A percentile compares a stretch with the other conserved stretches of the same genome.
These are phyloP conservation scores for Malus fusca DNA, from an alignment of 306 rosid species.

Conservation along the genomic window DNA sequence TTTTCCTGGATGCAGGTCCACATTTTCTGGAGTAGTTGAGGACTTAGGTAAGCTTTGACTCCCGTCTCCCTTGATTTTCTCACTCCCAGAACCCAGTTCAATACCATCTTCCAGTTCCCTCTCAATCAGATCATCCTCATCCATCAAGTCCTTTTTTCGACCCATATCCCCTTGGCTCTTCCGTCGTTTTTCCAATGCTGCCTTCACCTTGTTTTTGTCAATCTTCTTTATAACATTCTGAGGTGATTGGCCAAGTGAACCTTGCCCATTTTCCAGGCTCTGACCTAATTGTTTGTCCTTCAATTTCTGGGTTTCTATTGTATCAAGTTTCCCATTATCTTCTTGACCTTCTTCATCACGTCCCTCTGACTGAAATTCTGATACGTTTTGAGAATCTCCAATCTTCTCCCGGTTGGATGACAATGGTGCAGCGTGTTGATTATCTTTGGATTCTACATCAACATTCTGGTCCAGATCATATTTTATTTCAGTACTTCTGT, in stretches of 20 bases:
- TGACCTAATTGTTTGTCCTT: conserved; percentile 50
- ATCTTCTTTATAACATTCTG: conserved; percentile 73
- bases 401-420: conserved; percentile 29
- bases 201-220: conserved; percentile 81
- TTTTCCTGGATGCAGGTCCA: conserved; percentile 41
- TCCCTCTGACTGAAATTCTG: conserved; percentile 36
- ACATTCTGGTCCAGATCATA: conserved; percentile 30
- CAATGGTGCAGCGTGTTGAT: conserved; percentile 23
- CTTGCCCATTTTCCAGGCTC: conserved; percentile 48
- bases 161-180: conserved; percentile 60
- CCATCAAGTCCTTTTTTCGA: conserved; percentile 64
- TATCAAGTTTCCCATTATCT: conserved; percentile 45
- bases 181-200: conserved; percentile 87
- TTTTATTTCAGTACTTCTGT: conserved; percentile 50
- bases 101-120: conserved; percentile 94
- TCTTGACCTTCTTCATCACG: conserved; percentile 48
- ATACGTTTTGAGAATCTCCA: conserved; percentile 33
- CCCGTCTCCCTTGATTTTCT: conserved; percentile 58
- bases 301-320: conserved; percentile 46
- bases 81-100: conserved; percentile 66
- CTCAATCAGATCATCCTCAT: conserved; percentile 94
- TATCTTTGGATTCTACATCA: conserved; percentile 50
- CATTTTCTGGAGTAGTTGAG: conserved; percentile 52
- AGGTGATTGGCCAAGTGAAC: conserved; percentile 48
- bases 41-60: conserved; percentile 59